Percentiles rank a stretch among this genome's conserved stretches.
Conservation (phyloP, 108 stramenopile species). For the Parmales sp. region DNA sequence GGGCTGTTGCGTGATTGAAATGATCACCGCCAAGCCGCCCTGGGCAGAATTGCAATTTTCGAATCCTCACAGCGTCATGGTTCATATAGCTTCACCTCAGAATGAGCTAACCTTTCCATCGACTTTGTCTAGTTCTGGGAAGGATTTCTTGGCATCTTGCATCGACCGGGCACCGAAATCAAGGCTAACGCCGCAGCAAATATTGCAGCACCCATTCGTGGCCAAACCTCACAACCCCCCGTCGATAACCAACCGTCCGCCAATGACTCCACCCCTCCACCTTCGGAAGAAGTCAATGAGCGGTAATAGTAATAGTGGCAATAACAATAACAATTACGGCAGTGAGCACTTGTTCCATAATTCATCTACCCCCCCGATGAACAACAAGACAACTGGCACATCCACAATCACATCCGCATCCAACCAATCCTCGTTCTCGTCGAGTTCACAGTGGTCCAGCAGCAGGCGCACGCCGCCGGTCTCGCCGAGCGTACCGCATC, state of each 20-base stretch:
- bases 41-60: not conserved
- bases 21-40: constrained; percentile 18
- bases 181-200: not conserved
- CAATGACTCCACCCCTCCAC: not conserved
- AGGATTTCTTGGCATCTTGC: not conserved
- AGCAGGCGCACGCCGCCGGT: not conserved
- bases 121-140: not conserved
- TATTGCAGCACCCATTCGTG: not conserved
- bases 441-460: not conserved
- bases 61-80: constrained; percentile 14
- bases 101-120: not conserved
- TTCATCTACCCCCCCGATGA: too few relatives aligned
- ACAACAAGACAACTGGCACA: too few relatives aligned
- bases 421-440: not conserved
- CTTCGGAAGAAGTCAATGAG: not conserved
- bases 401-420: too few relatives aligned
- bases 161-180: not conserved
- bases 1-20: constrained; percentile 23
- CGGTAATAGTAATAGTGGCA: not conserved
- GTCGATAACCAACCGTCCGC: not conserved
- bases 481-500: too few relatives aligned
- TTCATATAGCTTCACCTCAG: constrained; percentile 6
- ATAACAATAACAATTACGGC: not conserved
- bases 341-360: not conserved
- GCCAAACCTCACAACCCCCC: not conserved